A percentile compares a stretch with the other conserved stretches of the same genome.
phyloP scores from a whole-genome alignment of 176 grass and related monocot genomes.

The Bromus sterilis region DNA sequence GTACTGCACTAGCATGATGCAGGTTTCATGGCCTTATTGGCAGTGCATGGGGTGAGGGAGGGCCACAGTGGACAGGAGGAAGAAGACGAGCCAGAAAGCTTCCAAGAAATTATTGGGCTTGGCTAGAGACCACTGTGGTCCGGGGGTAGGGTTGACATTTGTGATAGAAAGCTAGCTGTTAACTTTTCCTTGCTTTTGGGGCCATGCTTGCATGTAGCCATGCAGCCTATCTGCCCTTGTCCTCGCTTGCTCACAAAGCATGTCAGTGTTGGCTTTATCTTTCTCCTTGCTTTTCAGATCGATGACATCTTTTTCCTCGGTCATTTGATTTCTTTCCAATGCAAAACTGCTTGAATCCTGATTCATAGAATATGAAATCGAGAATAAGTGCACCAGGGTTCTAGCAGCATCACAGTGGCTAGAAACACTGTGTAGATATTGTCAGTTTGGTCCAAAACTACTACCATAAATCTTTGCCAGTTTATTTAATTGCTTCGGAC shows the following conservation, averaged over 20 bases:
- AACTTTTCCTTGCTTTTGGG: slow-evolving; percentile 27
- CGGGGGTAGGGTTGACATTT: slow-evolving; percentile 33
- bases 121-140: neutral
- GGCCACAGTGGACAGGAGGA: slow-evolving; percentile 21
- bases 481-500: neutral
- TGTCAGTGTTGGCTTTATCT: neutral
- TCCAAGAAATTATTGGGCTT: slow-evolving; percentile 11
- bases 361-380: neutral
- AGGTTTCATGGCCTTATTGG: neutral
- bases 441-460: neutral
- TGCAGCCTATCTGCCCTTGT: slow-evolving; percentile 4
- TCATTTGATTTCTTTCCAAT: neutral
- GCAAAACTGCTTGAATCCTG: neutral
- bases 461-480: neutral
- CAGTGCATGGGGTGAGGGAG: neutral
- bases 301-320: neutral
- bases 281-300: neutral
- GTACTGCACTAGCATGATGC: slow-evolving; percentile 21
- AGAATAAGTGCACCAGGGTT: neutral
- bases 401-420: neutral
- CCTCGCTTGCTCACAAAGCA: slow-evolving; percentile 26
- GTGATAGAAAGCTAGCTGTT: slow-evolving; percentile 10
- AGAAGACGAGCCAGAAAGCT: slow-evolving; percentile 30
- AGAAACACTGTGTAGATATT: neutral
- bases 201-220: slow-evolving; percentile 1